These are phyloP conservation scores for Ailanthus altissimus DNA, from an alignment of 345 rosid species.

Conservation along the genomic window DNA sequence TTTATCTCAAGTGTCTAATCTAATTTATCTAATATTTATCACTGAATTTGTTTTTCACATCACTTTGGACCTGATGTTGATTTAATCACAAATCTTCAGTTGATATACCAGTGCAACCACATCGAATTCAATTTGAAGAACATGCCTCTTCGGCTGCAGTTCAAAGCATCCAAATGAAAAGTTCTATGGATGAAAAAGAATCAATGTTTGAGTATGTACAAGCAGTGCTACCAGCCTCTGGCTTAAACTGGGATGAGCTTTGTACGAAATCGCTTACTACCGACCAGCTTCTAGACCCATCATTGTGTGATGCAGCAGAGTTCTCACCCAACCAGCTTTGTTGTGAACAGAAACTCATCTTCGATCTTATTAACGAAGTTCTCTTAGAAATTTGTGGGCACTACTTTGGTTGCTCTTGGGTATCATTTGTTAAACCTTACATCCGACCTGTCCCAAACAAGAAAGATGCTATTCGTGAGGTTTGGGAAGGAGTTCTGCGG, in stretches of 20 bases:
- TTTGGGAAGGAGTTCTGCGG: conserved; percentile 72
- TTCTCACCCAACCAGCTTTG: conserved; percentile 58
- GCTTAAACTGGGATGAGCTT: conserved; percentile 69
- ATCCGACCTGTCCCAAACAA: conserved; percentile 46
- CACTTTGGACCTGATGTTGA: conserved; percentile 26
- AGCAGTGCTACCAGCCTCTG: conserved; percentile 56
- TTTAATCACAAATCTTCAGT: conserved; percentile 40
- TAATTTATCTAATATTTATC: conserved; percentile 7
- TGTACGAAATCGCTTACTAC: conserved; percentile 58
- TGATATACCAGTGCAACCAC: conserved; percentile 51
- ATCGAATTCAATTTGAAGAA: conserved; percentile 67
- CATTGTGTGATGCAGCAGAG: conserved; percentile 50
- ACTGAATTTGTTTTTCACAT: neutral
- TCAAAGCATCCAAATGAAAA: conserved; percentile 37
- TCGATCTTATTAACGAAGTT: conserved; percentile 77
- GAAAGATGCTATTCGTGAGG: conserved; percentile 46
- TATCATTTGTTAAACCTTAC: conserved; percentile 48
- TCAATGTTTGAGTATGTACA: conserved; percentile 46
- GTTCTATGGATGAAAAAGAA: conserved; percentile 50
- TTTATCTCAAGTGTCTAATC: neutral
- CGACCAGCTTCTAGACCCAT: conserved; percentile 62
- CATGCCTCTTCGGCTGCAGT: conserved; percentile 37
- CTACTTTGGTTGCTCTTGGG: conserved; percentile 49
- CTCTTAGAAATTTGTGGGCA: conserved; percentile 58
- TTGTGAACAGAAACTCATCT: conserved; percentile 53